Conservation (phyloP, 768 basidiomycete species). For the Dacryopinax primogenitus region DNA sequence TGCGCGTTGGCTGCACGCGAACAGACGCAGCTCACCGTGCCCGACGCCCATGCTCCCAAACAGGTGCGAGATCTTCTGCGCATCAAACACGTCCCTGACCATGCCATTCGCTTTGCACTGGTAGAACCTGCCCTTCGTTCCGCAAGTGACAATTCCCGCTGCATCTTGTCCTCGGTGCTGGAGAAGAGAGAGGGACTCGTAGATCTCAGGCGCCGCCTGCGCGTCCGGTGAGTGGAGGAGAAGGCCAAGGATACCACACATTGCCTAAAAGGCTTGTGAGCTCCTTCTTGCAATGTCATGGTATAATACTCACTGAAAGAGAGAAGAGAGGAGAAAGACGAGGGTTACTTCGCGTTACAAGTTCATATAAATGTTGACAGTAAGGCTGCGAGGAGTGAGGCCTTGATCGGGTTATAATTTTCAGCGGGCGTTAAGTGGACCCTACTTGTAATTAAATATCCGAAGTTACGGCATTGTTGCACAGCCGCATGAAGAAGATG, state of each 20-base stretch:
- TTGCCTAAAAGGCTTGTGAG: conserved; percentile 22
- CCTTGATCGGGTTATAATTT: too few relatives aligned
- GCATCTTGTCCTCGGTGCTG: conserved; percentile 98
- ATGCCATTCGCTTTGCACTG: conserved; percentile 99
- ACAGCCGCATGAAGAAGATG: too few relatives aligned
- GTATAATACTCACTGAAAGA: conserved; percentile 4
- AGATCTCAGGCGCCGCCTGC: conserved; percentile 76
- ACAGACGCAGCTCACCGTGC: conserved; percentile 50
- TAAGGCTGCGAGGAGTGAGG: too few relatives aligned
- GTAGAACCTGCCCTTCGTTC: conserved; percentile 84
- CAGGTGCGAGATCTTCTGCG: conserved; percentile 56
- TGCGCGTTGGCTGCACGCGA: neutral
- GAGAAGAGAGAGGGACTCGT: conserved; percentile 85
- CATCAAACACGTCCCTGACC: conserved; percentile 94
- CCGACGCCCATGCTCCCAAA: conserved; percentile 95
- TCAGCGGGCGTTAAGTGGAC: too few relatives aligned
- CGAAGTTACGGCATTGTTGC: too few relatives aligned
- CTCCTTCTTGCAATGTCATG: neutral
- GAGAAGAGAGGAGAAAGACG: too few relatives aligned
- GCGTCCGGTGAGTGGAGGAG: conserved; percentile 63
- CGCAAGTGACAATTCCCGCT: conserved; percentile 93
- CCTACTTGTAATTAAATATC: too few relatives aligned
- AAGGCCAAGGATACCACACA: conserved; percentile 91
- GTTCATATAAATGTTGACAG: too few relatives aligned
- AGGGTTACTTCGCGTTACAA: too few relatives aligned